phyloP scores from a whole-genome alignment of 2,329 filamentous ascomycete species.

The Didymella arachidicola region DNA sequence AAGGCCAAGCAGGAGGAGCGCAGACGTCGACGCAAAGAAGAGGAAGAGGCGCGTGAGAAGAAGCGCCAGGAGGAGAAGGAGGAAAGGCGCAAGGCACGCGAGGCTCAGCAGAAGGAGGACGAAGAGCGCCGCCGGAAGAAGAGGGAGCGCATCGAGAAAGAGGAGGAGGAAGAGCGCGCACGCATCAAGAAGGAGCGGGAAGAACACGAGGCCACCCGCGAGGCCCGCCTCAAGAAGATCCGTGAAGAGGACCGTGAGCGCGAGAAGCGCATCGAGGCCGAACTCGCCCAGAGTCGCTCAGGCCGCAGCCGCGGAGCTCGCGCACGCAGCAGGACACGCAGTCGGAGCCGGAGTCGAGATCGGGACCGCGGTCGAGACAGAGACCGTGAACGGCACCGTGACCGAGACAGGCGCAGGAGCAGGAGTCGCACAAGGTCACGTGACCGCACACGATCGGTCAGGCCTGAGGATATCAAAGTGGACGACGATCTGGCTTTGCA shows the following conservation, averaged over 20 bases:
- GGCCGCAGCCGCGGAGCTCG: constrained; percentile 41
- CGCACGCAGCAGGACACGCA: constrained; percentile 39
- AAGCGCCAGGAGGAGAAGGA: constrained; percentile 58
- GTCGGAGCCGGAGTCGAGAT: constrained; percentile 34
- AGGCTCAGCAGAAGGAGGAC: constrained; percentile 42
- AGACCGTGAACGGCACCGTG: constrained; percentile 35
- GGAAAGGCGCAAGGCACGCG: constrained; percentile 45
- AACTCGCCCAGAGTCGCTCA: constrained; percentile 62
- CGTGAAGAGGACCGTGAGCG: constrained; percentile 47
- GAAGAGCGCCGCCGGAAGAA: constrained; percentile 44
- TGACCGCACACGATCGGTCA: constrained; percentile 34
- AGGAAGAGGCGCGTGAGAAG: constrained; percentile 55
- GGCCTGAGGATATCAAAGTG: constrained; percentile 48
- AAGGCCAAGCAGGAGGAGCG: constrained; percentile 65
- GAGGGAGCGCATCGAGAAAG: constrained; percentile 41
- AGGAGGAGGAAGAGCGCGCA: constrained; percentile 61
- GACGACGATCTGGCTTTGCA: constrained; percentile 49
- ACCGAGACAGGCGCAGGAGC: constrained; percentile 33
- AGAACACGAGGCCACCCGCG: constrained; percentile 54
- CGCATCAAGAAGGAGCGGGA: constrained; percentile 55
- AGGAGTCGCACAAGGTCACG: constrained; percentile 34
- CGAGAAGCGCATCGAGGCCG: constrained; percentile 53
- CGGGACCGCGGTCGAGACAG: constrained; percentile 37
- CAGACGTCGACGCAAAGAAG: constrained; percentile 58
- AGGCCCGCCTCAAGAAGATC: constrained; percentile 53